phyloP scores from a whole-genome alignment of 345 rosid genomes.

The Eucalyptus sp. region DNA sequence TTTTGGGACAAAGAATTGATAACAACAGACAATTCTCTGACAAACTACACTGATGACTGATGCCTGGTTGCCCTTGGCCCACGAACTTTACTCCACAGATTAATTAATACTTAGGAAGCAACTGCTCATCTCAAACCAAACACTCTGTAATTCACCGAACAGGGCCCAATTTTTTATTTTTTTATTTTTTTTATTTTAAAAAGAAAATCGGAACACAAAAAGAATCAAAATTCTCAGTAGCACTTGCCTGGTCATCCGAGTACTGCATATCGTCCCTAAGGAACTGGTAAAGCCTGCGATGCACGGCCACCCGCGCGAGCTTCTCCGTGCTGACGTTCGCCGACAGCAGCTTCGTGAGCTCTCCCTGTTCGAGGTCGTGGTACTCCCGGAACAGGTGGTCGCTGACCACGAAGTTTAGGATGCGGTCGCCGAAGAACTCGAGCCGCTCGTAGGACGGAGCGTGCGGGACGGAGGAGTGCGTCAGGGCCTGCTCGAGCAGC shows the following conservation, averaged over 20 bases:
- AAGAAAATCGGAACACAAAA: neutral
- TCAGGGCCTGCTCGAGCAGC: constrained; percentile 54
- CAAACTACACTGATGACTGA: neutral
- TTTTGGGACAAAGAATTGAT: neutral
- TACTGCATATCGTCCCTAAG: constrained; percentile 25
- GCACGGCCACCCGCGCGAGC: constrained; percentile 66
- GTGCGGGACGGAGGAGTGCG: constrained; percentile 41
- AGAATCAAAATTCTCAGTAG: neutral
- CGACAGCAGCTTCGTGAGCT: constrained; percentile 40
- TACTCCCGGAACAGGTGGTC: constrained; percentile 31
- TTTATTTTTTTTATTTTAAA: no score
- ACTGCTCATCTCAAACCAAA: neutral
- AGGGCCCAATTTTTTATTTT: neutral
- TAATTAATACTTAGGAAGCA: neutral
- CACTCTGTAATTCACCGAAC: neutral
- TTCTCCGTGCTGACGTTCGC: constrained; percentile 74
- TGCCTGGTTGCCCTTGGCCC: neutral
- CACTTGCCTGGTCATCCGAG: constrained; percentile 40
- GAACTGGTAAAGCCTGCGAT: constrained; percentile 27
- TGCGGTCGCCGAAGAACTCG: constrained; percentile 75
- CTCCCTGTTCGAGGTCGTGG: constrained; percentile 40
- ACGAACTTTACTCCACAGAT: neutral
- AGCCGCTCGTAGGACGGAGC: constrained; percentile 47
- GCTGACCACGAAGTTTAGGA: constrained; percentile 29
- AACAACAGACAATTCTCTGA: neutral